Conservation (phyloP, 208 protist genomes). For the Acanthamoeba culbertsoni region DNA sequence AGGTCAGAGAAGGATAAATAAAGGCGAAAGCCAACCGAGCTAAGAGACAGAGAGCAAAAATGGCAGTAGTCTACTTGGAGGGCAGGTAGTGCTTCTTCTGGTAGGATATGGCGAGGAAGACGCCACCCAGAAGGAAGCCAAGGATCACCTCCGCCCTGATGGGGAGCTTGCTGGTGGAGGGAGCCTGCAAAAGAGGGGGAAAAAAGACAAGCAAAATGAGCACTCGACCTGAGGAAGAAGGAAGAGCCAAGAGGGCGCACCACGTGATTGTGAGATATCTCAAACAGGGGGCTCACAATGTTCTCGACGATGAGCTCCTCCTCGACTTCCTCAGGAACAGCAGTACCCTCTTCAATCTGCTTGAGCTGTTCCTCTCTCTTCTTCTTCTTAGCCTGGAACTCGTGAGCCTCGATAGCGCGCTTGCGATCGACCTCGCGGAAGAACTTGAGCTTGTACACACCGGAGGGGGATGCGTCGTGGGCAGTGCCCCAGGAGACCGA, state of each 20-base stretch:
- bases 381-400: conserved; percentile 45
- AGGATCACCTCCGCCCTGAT: conserved; percentile 26
- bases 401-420: background rate
- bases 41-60: background rate
- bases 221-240: background rate
- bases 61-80: background rate
- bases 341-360: background rate
- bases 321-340: background rate
- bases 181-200: background rate
- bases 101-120: conserved; percentile 19
- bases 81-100: conserved; percentile 60
- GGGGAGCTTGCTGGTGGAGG: conserved; percentile 52
- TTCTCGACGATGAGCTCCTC: conserved; percentile 23
- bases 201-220: background rate
- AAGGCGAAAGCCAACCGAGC: background rate
- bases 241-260: background rate
- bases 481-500: background rate
- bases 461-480: background rate
- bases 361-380: conserved; percentile 50
- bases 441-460: conserved; percentile 54
- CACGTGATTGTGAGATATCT: background rate
- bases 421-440: conserved; percentile 61
- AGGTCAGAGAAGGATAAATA: background rate
- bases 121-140: conserved; percentile 26
- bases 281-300: conserved; percentile 49